These are phyloP conservation scores for Verticillium alfalfae DNA, from an alignment of 2,329 filamentous ascomycete genomes.

Conservation along the genomic window DNA sequence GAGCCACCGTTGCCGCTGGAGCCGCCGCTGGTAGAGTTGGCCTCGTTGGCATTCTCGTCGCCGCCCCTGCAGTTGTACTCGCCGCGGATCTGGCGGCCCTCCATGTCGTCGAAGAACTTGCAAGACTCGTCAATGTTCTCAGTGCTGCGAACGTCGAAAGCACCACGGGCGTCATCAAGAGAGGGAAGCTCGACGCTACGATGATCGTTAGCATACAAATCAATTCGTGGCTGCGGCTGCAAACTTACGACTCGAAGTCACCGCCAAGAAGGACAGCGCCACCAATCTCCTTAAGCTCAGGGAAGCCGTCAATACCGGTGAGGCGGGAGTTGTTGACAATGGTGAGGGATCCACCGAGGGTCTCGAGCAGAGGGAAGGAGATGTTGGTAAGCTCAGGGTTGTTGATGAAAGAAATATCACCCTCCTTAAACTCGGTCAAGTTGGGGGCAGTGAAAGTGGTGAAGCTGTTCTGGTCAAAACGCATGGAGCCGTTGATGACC, in stretches of 20 bases:
- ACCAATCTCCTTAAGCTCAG: conserved; percentile 59
- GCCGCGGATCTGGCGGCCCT: conserved; percentile 38
- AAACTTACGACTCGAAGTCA: conserved; percentile 57
- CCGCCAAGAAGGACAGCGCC: conserved; percentile 84
- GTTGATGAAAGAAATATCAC: conserved; percentile 57
- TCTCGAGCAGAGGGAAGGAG: conserved; percentile 62
- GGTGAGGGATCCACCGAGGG: conserved; percentile 72
- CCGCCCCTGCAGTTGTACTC: conserved; percentile 43
- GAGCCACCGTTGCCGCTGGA: conserved; percentile 18
- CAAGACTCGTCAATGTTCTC: conserved; percentile 54
- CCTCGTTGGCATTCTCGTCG: conserved; percentile 45
- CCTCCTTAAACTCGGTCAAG: conserved; percentile 60
- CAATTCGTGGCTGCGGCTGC: conserved; percentile 17
- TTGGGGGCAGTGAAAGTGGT: conserved; percentile 57
- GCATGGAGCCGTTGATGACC: conserved; percentile 71
- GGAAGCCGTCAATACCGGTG: conserved; percentile 59
- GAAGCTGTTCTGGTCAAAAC: conserved; percentile 78
- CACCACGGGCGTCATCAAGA: conserved; percentile 64
- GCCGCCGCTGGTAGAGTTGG: conserved; percentile 21
- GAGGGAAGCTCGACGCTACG: conserved; percentile 63
- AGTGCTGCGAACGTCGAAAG: conserved; percentile 64
- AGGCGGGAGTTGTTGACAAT: conserved; percentile 88
- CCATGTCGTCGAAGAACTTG: conserved; percentile 42
- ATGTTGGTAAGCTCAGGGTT: conserved; percentile 66
- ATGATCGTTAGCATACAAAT: conserved; percentile 5